Conservation (phyloP, 306 rosid species). For the Malus sieversii region DNA sequence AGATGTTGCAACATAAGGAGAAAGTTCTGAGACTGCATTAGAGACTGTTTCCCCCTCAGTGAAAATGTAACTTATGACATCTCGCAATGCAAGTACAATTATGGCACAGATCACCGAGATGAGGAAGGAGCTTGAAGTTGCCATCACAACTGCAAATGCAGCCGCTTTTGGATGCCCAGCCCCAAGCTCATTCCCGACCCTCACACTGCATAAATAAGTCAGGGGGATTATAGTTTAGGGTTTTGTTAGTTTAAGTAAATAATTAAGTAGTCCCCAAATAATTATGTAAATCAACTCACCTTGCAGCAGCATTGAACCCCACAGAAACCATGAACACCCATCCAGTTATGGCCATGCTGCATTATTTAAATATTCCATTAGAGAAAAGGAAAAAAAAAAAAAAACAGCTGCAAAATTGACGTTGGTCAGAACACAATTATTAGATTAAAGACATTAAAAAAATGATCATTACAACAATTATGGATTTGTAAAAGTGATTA, state of each 20-base stretch:
- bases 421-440: no score
- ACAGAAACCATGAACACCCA: constrained; percentile 36
- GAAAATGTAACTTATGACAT: constrained; percentile 30
- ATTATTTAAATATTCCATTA: neutral
- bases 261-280: no score
- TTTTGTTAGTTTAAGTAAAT: no score
- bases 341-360: constrained; percentile 43
- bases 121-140: constrained; percentile 22
- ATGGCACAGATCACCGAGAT: constrained; percentile 23
- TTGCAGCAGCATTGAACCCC: constrained; percentile 59
- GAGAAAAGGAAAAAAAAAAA: neutral
- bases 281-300: constrained; percentile 8
- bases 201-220: constrained; percentile 24
- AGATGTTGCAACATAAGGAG: constrained; percentile 32
- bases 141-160: constrained; percentile 28
- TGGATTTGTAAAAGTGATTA: neutral
- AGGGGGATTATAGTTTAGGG: no score
- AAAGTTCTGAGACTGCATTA: constrained; percentile 37
- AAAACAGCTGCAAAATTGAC: no score
- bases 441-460: no score
- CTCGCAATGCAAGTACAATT: constrained; percentile 25
- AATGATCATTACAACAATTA: neutral
- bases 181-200: constrained; percentile 52
- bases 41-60: constrained; percentile 34
- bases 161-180: constrained; percentile 54